Percentiles rank a stretch among this genome's conserved stretches.
Conservation (phyloP, 495 filamentous ascomycete genomes). For the Halenospora varia region DNA sequence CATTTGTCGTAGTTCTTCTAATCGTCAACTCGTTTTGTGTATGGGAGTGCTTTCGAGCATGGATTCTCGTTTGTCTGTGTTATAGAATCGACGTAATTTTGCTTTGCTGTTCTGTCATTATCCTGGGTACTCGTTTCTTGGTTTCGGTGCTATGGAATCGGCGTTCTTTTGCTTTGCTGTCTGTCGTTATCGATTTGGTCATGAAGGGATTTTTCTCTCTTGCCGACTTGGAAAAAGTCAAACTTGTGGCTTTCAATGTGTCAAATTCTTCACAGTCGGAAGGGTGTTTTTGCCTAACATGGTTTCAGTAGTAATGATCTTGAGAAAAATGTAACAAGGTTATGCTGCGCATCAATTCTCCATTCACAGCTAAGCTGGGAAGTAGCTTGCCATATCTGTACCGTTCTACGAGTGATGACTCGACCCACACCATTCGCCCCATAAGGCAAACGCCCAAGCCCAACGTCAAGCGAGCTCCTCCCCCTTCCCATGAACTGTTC, state of each 20-base stretch:
- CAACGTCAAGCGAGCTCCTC: constrained; percentile 27
- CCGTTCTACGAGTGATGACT: too few relatives aligned
- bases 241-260: not conserved
- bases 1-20: not conserved
- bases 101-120: not conserved
- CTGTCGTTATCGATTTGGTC: not conserved
- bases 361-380: too few relatives aligned
- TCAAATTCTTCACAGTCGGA: not conserved
- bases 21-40: too few relatives aligned
- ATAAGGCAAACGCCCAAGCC: too few relatives aligned
- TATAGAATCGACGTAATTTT: not conserved
- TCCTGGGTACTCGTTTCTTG: too few relatives aligned
- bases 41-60: too few relatives aligned
- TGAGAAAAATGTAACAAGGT: constrained; percentile 5
- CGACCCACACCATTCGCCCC: too few relatives aligned
- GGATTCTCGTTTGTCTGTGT: not conserved
- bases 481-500: constrained; percentile 19
- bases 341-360: not conserved
- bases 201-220: not conserved
- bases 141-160: not conserved
- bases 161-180: not conserved
- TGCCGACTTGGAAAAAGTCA: not conserved
- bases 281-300: not conserved
- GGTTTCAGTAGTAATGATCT: not conserved
- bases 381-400: too few relatives aligned